Conservation (phyloP, 2,329 filamentous ascomycete genomes). For the Setomelanomma holmii region DNA sequence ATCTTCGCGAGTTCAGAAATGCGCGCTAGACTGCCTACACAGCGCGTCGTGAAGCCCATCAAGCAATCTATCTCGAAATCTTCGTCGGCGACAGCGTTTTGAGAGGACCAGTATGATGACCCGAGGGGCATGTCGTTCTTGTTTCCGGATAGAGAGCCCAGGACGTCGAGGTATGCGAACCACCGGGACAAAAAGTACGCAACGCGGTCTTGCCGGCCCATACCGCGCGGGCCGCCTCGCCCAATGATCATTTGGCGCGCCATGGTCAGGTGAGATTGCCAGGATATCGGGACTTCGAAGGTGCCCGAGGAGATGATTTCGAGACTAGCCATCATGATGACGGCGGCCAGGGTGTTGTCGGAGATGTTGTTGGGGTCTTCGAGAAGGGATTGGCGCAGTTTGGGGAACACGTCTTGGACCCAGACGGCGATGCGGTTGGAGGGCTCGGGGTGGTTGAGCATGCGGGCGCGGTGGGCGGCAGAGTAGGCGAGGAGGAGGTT, state of each 20-base stretch:
- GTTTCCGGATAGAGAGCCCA: conserved; percentile 73
- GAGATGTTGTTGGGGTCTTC: conserved; percentile 61
- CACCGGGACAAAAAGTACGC: conserved; percentile 80
- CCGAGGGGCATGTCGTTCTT: conserved; percentile 53
- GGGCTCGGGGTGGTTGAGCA: conserved; percentile 76
- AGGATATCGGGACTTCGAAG: conserved; percentile 80
- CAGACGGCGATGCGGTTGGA: conserved; percentile 78
- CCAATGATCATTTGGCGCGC: conserved; percentile 77
- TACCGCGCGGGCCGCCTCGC: conserved; percentile 65
- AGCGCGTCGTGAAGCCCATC: conserved; percentile 77
- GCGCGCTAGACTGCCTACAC: conserved; percentile 72
- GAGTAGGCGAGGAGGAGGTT: conserved; percentile 82
- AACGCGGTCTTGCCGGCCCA: conserved; percentile 59
- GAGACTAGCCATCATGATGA: conserved; percentile 83
- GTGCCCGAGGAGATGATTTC: conserved; percentile 84
- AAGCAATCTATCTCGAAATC: conserved; percentile 80
- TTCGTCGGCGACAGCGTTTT: conserved; percentile 62
- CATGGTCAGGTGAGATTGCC: conserved; percentile 79
- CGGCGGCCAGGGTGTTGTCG: conserved; percentile 77
- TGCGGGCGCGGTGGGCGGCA: conserved; percentile 79
- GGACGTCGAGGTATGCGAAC: conserved; percentile 83
- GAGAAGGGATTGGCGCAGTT: conserved; percentile 70
- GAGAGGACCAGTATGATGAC: conserved; percentile 50
- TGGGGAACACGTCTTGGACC: conserved; percentile 80
- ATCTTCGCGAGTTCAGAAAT: conserved; percentile 74